Conservation (phyloP, 306 rosid species). For the Quercus mongolica region DNA sequence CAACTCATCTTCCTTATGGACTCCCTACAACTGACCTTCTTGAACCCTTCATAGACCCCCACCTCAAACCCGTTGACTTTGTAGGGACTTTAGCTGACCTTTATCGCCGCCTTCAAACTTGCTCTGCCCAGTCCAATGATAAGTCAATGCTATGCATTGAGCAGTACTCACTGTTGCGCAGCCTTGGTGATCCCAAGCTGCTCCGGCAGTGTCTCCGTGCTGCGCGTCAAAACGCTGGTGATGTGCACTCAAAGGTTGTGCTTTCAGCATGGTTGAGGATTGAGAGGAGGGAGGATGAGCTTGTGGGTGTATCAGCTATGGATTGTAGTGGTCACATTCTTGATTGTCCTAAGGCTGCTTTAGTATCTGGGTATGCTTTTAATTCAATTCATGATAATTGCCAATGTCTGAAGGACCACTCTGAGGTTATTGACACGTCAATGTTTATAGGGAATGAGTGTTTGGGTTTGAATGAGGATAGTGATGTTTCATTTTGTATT, state of each 20-base stretch:
- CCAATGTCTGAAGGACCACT: constrained; percentile 37
- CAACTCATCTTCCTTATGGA: constrained; percentile 39
- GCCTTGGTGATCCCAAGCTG: constrained; percentile 62
- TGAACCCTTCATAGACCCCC: constrained; percentile 66
- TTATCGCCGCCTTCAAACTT: constrained; percentile 43
- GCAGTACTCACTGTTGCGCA: constrained; percentile 51
- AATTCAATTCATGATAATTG: constrained; percentile 41
- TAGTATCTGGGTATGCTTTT: constrained; percentile 43
- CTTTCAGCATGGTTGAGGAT: constrained; percentile 70
- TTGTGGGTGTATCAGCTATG: constrained; percentile 49
- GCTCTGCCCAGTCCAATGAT: constrained; percentile 27
- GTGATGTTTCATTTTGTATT: constrained; percentile 57
- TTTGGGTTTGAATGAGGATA: constrained; percentile 30
- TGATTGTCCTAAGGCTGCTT: constrained; percentile 73
- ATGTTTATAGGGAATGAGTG: constrained; percentile 14
- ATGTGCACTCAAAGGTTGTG: constrained; percentile 63
- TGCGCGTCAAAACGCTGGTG: constrained; percentile 59
- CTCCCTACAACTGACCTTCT: constrained; percentile 55
- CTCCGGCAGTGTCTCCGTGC: constrained; percentile 62
- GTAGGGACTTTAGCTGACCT: constrained; percentile 56
- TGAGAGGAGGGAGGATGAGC: constrained; percentile 84
- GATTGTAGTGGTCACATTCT: constrained; percentile 63
- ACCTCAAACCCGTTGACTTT: constrained; percentile 54
- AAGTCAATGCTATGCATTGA: constrained; percentile 49
- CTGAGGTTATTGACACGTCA: constrained; percentile 17